phyloP scores from a whole-genome alignment of 805 yeast genomes.

The Yamadazyma ubonensis region DNA sequence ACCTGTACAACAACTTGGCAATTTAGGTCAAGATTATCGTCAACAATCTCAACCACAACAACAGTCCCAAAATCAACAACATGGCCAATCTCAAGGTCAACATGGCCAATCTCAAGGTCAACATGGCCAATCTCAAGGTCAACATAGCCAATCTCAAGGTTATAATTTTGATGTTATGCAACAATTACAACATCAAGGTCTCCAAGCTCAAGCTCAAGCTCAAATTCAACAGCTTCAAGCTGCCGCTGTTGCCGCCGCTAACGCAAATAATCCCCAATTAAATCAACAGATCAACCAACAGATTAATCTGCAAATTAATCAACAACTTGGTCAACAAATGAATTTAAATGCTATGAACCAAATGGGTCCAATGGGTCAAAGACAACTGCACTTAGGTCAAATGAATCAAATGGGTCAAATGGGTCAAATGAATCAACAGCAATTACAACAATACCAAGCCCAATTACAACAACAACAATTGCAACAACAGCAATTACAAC shows the following conservation, averaged over 20 bases:
- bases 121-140: conserved; percentile 17
- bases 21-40: conserved; percentile 7
- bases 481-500: conserved; percentile 18
- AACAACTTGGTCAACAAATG: conserved; percentile 9
- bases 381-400: conserved; percentile 5
- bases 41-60: conserved; percentile 9
- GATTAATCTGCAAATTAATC: conserved; percentile 4
- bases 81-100: conserved; percentile 4
- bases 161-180: conserved; percentile 10
- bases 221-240: conserved; percentile 19
- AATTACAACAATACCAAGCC: not conserved
- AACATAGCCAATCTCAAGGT: conserved; percentile 5
- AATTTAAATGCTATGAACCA: conserved; percentile 3
- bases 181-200: conserved; percentile 18
- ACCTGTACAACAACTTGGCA: conserved; percentile 7
- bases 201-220: conserved; percentile 14
- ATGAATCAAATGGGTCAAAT: conserved; percentile 5
- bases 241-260: conserved; percentile 17
- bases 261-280: conserved; percentile 15
- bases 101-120: conserved; percentile 2
- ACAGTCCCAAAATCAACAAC: conserved; percentile 19
- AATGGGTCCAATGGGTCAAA: conserved; percentile 2
- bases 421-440: conserved; percentile 5
- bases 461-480: conserved; percentile 10
- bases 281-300: conserved; percentile 19